These are phyloP conservation scores for Colletotrichum siamense DNA, from an alignment of 2,329 filamentous ascomycete genomes.

Conservation along the genomic window DNA sequence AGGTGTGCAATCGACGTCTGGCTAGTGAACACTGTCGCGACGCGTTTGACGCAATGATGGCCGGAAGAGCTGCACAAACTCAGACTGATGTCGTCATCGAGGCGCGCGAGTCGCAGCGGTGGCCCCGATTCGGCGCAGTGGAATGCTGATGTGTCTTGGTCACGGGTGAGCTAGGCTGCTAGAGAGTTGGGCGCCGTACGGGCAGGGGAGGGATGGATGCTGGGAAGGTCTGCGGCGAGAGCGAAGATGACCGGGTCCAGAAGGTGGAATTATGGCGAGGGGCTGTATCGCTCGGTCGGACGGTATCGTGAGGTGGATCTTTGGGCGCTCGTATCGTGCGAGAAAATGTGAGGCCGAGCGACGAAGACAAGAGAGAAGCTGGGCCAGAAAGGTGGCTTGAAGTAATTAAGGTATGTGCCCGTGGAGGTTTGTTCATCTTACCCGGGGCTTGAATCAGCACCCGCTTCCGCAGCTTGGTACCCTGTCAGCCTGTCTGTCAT, in stretches of 20 bases:
- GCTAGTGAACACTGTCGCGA: background rate
- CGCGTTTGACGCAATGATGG: conserved; percentile 12
- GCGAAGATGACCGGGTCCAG: background rate
- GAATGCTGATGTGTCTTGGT: conserved; percentile 8
- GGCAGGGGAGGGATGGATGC: background rate
- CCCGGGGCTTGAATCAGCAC: background rate
- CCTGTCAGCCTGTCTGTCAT: background rate
- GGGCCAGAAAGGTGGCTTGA: background rate
- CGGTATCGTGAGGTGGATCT: background rate
- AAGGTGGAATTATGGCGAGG: background rate
- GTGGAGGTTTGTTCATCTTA: background rate
- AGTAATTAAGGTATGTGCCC: background rate
- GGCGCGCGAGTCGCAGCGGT: background rate
- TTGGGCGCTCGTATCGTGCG: background rate
- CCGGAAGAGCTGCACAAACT: background rate
- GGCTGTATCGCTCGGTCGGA: background rate
- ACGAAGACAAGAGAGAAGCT: background rate
- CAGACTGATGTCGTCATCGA: conserved; percentile 19
- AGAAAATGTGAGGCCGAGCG: background rate
- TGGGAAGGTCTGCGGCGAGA: background rate
- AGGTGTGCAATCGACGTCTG: background rate
- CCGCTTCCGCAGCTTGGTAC: background rate
- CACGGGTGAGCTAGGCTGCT: background rate
- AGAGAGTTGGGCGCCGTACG: background rate
- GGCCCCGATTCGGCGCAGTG: background rate